These are phyloP conservation scores for Lactarius psammicola DNA, from an alignment of 768 basidiomycete genomes.

Conservation along the genomic window DNA sequence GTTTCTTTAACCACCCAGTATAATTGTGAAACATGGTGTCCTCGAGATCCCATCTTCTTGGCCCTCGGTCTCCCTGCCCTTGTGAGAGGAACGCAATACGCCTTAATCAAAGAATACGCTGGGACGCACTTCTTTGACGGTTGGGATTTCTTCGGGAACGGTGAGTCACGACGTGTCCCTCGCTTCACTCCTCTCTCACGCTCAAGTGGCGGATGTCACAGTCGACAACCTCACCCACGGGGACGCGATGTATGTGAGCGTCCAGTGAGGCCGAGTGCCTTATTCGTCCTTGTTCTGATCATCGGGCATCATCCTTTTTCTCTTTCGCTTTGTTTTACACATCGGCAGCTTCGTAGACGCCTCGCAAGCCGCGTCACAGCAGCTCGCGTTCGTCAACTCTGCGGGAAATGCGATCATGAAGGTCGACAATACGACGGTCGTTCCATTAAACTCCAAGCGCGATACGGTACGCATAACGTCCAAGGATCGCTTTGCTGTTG, in stretches of 20 bases:
- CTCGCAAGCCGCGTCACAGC: conserved; percentile 42
- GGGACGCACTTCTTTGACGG: conserved; percentile 23
- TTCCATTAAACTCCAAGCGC: conserved; percentile 54
- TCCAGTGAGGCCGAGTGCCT: background rate
- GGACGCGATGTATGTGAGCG: conserved; percentile 48
- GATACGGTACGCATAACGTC: conserved; percentile 63
- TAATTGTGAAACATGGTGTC: background rate
- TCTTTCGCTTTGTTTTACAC: background rate
- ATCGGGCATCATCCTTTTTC: background rate
- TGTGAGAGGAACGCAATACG: conserved; percentile 12
- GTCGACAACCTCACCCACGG: conserved; percentile 74
- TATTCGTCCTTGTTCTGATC: background rate
- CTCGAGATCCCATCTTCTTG: conserved; percentile 2
- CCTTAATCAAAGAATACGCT: conserved; percentile 21
- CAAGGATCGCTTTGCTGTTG: conserved; percentile 53
- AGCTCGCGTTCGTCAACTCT: conserved; percentile 61
- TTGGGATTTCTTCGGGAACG: conserved; percentile 26
- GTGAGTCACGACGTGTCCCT: conserved; percentile 9
- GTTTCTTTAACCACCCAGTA: background rate
- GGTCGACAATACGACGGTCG: conserved; percentile 65
- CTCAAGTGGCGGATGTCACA: conserved; percentile 31
- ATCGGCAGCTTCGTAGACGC: conserved; percentile 47
- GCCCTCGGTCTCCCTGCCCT: conserved; percentile 12
- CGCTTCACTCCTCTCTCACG: background rate
- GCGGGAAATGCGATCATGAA: conserved; percentile 74